Conservation (phyloP, 73 alveolate genomes). For the Tetrahymena malaccensis region DNA sequence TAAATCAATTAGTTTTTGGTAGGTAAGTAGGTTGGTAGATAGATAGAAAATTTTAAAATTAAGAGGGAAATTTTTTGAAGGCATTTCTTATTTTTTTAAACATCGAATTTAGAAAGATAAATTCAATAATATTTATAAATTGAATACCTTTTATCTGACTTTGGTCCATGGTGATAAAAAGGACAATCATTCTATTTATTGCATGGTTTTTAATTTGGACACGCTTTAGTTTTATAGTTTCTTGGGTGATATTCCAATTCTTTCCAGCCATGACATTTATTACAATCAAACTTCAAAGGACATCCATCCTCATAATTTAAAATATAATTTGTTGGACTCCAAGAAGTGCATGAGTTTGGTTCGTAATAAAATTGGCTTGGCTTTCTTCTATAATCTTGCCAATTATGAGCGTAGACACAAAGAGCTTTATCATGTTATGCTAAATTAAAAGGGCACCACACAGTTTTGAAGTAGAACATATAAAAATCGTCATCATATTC, state of each 20-base stretch:
- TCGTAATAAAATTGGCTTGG: conserved; percentile 67
- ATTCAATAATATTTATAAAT: neutral
- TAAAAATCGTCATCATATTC: conserved; percentile 66
- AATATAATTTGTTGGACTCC: conserved; percentile 60
- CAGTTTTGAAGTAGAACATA: conserved; percentile 86
- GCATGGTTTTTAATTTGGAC: conserved; percentile 17
- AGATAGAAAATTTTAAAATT: neutral
- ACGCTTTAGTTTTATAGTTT: conserved; percentile 41
- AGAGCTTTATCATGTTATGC: conserved; percentile 84
- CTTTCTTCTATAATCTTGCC: conserved; percentile 92
- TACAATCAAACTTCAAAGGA: conserved; percentile 39
- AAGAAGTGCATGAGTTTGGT: conserved; percentile 55
- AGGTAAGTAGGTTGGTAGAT: neutral
- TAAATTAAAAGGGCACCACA: conserved; percentile 91
- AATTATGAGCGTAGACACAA: conserved; percentile 95
- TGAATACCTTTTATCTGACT: conserved; percentile 15
- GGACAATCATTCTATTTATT: conserved; percentile 22
- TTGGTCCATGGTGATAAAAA: conserved; percentile 10
- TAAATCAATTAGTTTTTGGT: neutral
- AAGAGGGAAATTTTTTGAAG: neutral
- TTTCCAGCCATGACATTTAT: conserved; percentile 64
- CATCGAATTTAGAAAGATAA: neutral
- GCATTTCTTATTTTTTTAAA: neutral
- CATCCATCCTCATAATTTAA: conserved; percentile 66
- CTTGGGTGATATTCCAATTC: conserved; percentile 54